Base-by-base conservation (phyloP, 768 basidiomycete species). In the Suillus weaverae region DNA sequence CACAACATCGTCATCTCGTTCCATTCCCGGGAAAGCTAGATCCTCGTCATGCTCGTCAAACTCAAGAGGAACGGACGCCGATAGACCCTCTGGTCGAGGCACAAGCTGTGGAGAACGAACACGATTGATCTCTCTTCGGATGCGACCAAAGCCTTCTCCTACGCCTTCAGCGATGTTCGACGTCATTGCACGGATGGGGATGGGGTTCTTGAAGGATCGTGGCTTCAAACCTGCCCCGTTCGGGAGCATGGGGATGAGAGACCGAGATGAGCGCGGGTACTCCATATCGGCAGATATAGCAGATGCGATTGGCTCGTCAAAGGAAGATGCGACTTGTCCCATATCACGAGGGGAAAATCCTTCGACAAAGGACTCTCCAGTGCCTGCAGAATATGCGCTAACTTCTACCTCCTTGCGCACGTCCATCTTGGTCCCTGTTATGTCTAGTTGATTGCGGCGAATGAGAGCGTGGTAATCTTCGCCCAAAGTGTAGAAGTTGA, bases 401-500 rank as follows among this genome's bases (percentile, higher is more conserved):
- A 89, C 83, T 70, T 89, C 86, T 9, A 95, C 89, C 59, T 90
- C 86, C 59, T 81, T 83, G 20, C 91, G 85, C 8, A 94, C 92
- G 16, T 89, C 85, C 62, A 95, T 84, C 81, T 85, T 86, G 43
- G 71, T 57, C 1, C 84, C 86, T 1, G 79, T 74, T 39, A 89
- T 79, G 63, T 87, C 86, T 54, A 91, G 81, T 62, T 86, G 84
- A 66, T 85, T 85, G 4, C 83, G 81, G 39, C 87, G 86, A 43
- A 89, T 84, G n/a, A 91, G 84, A 0, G 91, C 89, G 63, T 93
- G 88, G 71, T 94, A 92, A 69, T 94, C 89, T 67, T 89, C 86
- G 14, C 86, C 86, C 0, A 94, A 82, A 2, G 86, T 83, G 69
- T 86, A 83, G 80, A 97, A 97, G 13, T 88, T 81, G 73, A 97